Conservation (phyloP, 2,329 filamentous ascomycete species). For the Xylaria sp. region DNA sequence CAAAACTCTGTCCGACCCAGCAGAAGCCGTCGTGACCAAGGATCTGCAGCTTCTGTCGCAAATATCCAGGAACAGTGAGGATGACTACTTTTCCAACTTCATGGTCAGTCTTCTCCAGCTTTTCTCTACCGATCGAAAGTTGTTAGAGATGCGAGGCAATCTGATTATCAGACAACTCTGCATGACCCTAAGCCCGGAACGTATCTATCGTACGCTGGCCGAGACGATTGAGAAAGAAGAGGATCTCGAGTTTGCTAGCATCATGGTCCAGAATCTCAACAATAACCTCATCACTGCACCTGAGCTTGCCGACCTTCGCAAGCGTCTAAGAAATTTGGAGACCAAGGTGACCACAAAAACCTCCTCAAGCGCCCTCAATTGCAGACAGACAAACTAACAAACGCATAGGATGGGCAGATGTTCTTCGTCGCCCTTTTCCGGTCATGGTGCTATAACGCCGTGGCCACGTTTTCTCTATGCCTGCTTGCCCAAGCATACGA, state of each 20-base stretch:
- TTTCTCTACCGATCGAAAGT: constrained; percentile 90
- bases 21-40: constrained; percentile 94
- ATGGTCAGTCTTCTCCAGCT: constrained; percentile 97
- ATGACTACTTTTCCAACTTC: constrained; percentile 97
- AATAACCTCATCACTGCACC: constrained; percentile 99
- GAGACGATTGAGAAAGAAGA: constrained; percentile 98
- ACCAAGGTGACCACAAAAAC: constrained; percentile 68
- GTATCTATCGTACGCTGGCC: constrained; percentile 93
- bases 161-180: constrained; percentile 96
- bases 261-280: constrained; percentile 99
- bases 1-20: constrained; percentile 94
- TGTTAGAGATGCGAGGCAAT: constrained; percentile 92
- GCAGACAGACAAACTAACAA: constrained; percentile 25
- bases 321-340: constrained; percentile 89
- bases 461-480: constrained; percentile 96
- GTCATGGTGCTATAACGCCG: constrained; percentile 98
- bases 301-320: constrained; percentile 89
- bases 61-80: constrained; percentile 95
- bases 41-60: constrained; percentile 94
- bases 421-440: constrained; percentile 95
- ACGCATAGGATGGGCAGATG: constrained; percentile 83
- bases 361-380: not conserved
- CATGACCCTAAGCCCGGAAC: constrained; percentile 89
- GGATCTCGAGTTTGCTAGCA: constrained; percentile 97
- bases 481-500: constrained; percentile 97